Evolutionary conservation across 2,329 filamentous ascomycete genomes (phyloP).

Genomic region (Colletotrichum musae): DNA sequence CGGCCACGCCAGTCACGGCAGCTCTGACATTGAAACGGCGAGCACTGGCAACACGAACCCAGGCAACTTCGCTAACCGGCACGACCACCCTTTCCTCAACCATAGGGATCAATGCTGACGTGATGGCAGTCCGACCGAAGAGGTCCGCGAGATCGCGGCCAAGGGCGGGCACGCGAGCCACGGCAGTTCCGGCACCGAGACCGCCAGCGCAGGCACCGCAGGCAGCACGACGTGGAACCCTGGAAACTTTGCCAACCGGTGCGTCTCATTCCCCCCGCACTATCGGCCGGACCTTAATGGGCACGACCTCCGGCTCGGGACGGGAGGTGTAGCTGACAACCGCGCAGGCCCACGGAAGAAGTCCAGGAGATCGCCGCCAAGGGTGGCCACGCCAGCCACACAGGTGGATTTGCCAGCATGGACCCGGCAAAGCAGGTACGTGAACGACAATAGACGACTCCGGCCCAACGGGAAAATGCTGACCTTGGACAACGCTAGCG

Average conservation of each 20-base stretch:
- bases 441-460: constrained; percentile 32
- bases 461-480: neutral
- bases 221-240: constrained; percentile 10
- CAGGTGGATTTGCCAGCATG: constrained; percentile 57
- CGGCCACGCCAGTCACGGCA: too few species aligned
- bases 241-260: constrained; percentile 45
- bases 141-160: constrained; percentile 58
- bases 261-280: neutral
- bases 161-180: constrained; percentile 57
- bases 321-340: neutral
- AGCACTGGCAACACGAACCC: constrained; percentile 40
- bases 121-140: constrained; percentile 44
- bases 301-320: neutral
- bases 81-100: neutral
- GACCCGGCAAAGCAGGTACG: constrained; percentile 57
- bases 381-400: constrained; percentile 56
- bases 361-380: constrained; percentile 59
- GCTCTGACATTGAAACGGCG: too few species aligned
- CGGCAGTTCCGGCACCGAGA: constrained; percentile 10
- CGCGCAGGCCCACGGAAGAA: constrained; percentile 57
- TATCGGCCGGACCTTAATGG: neutral
- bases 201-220: constrained; percentile 8
- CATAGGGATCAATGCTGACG: neutral
- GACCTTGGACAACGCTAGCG: constrained; percentile 50
- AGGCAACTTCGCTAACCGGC: constrained; percentile 45